Percentiles rank a stretch among this genome's conserved stretches.
Conservation (phyloP, 2,329 filamentous ascomycete genomes). For the Fusarium drepaniforme region DNA sequence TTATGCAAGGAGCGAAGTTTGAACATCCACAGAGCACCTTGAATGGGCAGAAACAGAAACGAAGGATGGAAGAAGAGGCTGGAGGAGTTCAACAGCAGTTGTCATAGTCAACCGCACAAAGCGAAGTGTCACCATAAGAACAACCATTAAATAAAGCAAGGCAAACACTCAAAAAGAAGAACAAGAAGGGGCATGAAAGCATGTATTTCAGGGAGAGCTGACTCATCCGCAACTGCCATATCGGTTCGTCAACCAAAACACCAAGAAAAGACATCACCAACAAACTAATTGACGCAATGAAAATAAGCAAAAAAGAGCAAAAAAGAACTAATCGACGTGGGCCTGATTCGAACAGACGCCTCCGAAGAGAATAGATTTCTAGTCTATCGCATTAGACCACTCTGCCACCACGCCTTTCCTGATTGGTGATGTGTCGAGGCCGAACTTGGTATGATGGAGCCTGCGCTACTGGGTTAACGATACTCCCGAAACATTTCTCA, state of each 20-base stretch:
- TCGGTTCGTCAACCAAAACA: no score
- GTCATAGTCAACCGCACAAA: background rate
- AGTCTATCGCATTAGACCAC: background rate
- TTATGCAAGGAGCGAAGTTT: background rate
- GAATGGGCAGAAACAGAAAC: background rate
- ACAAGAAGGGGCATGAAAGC: no score
- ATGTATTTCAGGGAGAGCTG: no score
- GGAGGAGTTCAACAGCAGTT: background rate
- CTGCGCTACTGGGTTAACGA: no score
- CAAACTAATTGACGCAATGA: fast-evolving
- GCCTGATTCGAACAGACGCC: background rate
- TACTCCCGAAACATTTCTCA: background rate
- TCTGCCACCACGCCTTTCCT: background rate
- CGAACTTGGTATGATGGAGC: background rate
- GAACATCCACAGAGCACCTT: background rate
- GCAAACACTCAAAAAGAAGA: background rate
- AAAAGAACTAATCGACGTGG: background rate
- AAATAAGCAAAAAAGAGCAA: background rate
- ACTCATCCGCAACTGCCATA: no score
- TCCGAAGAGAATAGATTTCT: background rate
- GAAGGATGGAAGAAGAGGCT: background rate
- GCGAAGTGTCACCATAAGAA: background rate
- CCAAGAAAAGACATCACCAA: background rate
- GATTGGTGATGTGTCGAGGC: background rate
- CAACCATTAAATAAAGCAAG: background rate